phyloP scores from a whole-genome alignment of 139 green algal species.

The Closterium sp. region DNA sequence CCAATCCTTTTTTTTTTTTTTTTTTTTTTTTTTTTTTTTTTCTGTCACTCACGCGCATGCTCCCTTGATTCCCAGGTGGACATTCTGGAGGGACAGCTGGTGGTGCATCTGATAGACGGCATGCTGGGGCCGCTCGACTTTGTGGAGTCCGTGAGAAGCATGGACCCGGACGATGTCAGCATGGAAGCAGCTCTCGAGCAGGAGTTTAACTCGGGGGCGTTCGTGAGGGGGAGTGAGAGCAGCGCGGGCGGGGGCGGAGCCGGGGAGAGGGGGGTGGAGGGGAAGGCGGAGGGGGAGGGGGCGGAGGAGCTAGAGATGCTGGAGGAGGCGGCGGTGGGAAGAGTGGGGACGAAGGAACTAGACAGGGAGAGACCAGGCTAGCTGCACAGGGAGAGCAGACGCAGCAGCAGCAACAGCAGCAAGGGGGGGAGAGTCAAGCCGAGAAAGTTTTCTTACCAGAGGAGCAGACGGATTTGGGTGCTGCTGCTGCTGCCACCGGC shows the following conservation, averaged over 20 bases:
- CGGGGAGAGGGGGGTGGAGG: neutral
- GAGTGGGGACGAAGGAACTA: neutral
- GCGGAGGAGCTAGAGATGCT: no score
- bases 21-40: no score
- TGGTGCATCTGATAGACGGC: slow-evolving; percentile 25
- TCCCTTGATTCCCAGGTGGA: no score
- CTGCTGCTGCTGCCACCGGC: neutral
- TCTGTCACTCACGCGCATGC: no score
- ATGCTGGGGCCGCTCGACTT: slow-evolving; percentile 6
- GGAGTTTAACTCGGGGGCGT: neutral
- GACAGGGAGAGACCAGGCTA: neutral
- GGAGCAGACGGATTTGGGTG: neutral
- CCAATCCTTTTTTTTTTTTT: no score
- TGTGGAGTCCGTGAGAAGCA: neutral
- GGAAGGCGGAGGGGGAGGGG: neutral
- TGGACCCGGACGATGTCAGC: slow-evolving; percentile 18
- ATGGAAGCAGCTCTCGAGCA: slow-evolving; percentile 4
- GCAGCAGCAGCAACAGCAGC: neutral
- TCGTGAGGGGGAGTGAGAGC: slow-evolving; percentile 4
- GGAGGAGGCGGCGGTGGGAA: slow-evolving; percentile 7
- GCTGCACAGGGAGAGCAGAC: no score
- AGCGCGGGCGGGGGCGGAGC: neutral
- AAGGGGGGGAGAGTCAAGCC: neutral
- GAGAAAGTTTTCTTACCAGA: neutral
- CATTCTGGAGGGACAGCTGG: neutral